Base-by-base conservation (phyloP, 306 rosid genomes). In the Cicer judaicum region DNA sequence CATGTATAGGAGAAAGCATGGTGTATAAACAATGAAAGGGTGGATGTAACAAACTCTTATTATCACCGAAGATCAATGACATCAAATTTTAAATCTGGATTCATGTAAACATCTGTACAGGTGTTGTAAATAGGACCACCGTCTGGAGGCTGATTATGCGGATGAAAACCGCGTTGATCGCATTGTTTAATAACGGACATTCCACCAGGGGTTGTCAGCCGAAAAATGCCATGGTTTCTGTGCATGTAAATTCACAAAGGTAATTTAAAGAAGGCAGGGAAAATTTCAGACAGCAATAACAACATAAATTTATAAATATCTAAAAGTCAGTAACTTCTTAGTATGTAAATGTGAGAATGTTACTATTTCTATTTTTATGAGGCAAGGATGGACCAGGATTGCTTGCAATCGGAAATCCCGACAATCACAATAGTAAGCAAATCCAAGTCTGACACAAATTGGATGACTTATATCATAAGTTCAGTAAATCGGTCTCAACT, bases 151-250 rank as follows among this genome's bases (percentile, higher is more conserved):
- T 75, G 90, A 66, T 59, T 53, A 15, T 94, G 99, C 2, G 90
- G 84, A 84, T 94, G 99, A 81, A 94, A 94, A 48, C 99, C 99
- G 12, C 99, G 96, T 64, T 81, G 96, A 71, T 89, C 90, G 83
- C 98, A 94, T 48, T 94, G 84, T 81, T 90, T 89, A 15, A 94
- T 91, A 39, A 94, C 89, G 6, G 97, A 86, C 96, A 94, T 94
- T 68, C 98, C 98, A 14, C 96, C 96, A 0, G 99, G 97, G 41
- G 85, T 41, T 16, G 97, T 94, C 88, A 94, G 83, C 73, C 96
- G 93, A 77, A 94, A 94, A 81, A 94, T 94, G 73, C 97, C 97
- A 85, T 94, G 97, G 38, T 64, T 92, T 87, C 99, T 93, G 92
- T 18, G 64, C 68, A 79, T 61, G 38, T 48, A 53, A 69, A 82